A percentile compares a stretch with the other conserved stretches of the same genome.
Conservation (phyloP, 179 eudicot genomes). For the Beta lomatogona region DNA sequence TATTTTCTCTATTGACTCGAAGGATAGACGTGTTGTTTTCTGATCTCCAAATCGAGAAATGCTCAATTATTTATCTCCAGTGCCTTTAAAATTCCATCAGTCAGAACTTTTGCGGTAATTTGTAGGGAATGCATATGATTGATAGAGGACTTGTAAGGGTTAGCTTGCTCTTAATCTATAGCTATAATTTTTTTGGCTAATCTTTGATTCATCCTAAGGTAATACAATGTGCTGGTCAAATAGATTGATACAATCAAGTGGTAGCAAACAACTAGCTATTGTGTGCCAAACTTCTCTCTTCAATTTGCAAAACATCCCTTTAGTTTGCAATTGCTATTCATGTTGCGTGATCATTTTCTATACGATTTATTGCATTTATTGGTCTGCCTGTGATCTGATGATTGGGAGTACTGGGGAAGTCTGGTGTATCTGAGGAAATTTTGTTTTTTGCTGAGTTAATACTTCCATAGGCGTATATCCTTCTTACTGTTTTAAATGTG, state of each 20-base stretch:
- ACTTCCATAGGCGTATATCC: background rate
- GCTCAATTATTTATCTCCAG: background rate
- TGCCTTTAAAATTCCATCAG: background rate
- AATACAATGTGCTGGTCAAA: background rate
- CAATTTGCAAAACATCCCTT: background rate
- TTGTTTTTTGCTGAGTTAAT: too few relatives aligned
- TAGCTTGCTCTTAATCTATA: too few relatives aligned
- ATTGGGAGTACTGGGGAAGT: background rate
- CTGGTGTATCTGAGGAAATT: background rate
- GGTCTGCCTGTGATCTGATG: background rate
- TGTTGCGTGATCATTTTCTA: too few relatives aligned
- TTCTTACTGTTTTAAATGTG: slow-evolving; percentile 1
- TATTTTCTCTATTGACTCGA: background rate
- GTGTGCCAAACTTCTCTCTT: background rate
- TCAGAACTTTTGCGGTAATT: background rate
- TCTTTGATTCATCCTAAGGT: too few relatives aligned
- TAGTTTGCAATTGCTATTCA: background rate
- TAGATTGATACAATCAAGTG: background rate
- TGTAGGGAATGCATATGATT: too few relatives aligned
- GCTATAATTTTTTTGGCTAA: too few relatives aligned
- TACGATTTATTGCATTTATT: too few relatives aligned
- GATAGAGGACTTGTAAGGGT: too few relatives aligned
- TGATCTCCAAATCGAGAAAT: background rate
- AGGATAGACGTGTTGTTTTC: background rate
- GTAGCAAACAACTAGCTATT: background rate